Evolutionary conservation across 2,329 filamentous ascomycete species (phyloP).

Genomic region (Dactylonectria estremocensis): DNA sequence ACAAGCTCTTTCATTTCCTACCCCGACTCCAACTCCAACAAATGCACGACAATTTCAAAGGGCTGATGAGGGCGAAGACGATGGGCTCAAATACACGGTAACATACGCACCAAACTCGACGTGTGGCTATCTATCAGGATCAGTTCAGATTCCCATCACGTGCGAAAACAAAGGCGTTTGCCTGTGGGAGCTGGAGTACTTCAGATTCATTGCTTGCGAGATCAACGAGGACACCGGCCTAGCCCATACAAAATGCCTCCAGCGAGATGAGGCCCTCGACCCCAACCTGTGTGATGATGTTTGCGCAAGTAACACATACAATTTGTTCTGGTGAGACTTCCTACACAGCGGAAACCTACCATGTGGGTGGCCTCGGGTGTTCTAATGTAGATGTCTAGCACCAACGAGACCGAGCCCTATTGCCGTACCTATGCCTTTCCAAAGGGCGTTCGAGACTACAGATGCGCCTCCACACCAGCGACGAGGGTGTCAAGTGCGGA

Average conservation of each 20-base stretch:
- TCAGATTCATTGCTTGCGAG: conserved; percentile 23
- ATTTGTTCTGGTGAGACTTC: conserved; percentile 20
- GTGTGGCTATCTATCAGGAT: conserved; percentile 31
- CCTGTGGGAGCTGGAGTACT: conserved; percentile 23
- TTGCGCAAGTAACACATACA: conserved; percentile 32
- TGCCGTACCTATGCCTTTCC: conserved; percentile 31
- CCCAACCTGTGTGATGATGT: conserved; percentile 20
- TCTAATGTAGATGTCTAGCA: conserved; percentile 4
- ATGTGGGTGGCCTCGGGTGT: neutral
- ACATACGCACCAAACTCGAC: conserved; percentile 29
- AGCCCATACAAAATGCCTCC: conserved; percentile 22
- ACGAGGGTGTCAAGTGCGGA: conserved; percentile 23
- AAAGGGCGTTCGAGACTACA: conserved; percentile 21
- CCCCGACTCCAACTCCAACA: neutral
- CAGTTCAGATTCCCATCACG: conserved; percentile 24
- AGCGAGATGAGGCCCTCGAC: conserved; percentile 17
- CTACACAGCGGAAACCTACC: neutral
- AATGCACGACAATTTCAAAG: neutral
- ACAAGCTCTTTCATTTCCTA: conserved; percentile 3
- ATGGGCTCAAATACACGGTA: conserved; percentile 6
- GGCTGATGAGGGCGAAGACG: neutral
- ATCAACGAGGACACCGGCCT: conserved; percentile 8
- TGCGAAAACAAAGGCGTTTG: conserved; percentile 22
- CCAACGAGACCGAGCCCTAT: conserved; percentile 20
- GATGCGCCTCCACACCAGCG: conserved; percentile 12